A percentile compares a stretch with the other conserved stretches of the same genome.
phyloP scores from a whole-genome alignment of 225 moss, liverwort and hornwort species.

The Marchantia polymorpha region DNA sequence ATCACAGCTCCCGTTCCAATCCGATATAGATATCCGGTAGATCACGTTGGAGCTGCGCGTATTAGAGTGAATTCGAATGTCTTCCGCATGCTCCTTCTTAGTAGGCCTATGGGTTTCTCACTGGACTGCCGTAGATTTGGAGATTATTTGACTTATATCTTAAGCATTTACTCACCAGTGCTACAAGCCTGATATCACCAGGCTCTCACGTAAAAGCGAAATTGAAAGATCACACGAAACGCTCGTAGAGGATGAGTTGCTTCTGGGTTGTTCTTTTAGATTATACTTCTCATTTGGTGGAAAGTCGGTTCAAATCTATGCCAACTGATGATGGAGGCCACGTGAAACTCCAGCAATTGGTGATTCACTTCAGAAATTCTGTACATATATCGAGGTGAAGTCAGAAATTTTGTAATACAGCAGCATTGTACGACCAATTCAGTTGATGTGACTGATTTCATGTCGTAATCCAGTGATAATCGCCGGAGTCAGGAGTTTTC shows the following conservation, averaged over 20 bases:
- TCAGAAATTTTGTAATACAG: neutral
- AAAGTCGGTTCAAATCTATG: neutral
- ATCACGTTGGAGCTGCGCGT: neutral
- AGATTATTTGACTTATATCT: neutral
- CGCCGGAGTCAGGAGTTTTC: neutral
- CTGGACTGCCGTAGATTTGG: neutral
- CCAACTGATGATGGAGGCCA: neutral
- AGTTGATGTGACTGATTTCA: neutral
- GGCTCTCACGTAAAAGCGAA: neutral
- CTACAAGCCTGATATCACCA: neutral
- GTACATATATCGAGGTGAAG: neutral
- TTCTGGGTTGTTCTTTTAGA: neutral
- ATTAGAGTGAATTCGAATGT: neutral
- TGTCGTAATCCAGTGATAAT: neutral
- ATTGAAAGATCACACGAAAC: neutral
- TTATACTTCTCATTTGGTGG: neutral
- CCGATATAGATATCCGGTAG: neutral
- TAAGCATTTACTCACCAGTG: too few relatives aligned
- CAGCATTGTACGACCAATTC: neutral
- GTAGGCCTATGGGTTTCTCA: neutral
- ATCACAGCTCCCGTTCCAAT: neutral
- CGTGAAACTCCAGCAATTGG: neutral
- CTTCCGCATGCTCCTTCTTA: neutral
- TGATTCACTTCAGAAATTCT: neutral
- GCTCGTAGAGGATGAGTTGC: neutral